These are phyloP conservation scores for Themeda triandra DNA, from an alignment of 176 grass and related monocot genomes.

Conservation along the genomic window DNA sequence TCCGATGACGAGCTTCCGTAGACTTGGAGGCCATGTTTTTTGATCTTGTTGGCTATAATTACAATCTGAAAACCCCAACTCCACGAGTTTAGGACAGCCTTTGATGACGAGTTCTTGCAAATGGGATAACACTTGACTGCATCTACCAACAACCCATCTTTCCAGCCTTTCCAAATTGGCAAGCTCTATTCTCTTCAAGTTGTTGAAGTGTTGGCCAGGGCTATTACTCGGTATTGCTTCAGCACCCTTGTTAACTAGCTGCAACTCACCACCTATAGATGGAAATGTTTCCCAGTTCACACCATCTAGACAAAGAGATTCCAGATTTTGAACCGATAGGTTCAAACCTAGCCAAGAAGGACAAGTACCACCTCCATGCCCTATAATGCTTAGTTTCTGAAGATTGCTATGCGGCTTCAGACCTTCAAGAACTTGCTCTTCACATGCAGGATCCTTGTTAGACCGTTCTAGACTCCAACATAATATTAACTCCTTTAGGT, in stretches of 20 bases:
- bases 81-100: not conserved
- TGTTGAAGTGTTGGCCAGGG: no score
- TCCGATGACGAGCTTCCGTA: rapidly evolving
- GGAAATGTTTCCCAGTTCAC: not conserved
- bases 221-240: not conserved
- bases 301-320: not conserved
- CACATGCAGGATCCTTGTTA: rapidly evolving
- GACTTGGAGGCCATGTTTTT: not conserved
- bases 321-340: not conserved
- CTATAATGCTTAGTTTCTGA: not conserved
- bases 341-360: not conserved
- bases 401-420: not conserved
- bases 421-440: not conserved
- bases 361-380: not conserved
- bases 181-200: not conserved
- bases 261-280: not conserved
- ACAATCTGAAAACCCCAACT: not conserved
- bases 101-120: not conserved
- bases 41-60: rapidly evolving
- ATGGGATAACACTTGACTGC: not conserved
- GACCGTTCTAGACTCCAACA: rapidly evolving
- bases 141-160: not conserved
- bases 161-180: not conserved
- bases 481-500: not conserved
- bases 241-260: no score